Evolutionary conservation across 495 filamentous ascomycete species (phyloP).

Genomic region (Saxophila tyrrhenica): DNA sequence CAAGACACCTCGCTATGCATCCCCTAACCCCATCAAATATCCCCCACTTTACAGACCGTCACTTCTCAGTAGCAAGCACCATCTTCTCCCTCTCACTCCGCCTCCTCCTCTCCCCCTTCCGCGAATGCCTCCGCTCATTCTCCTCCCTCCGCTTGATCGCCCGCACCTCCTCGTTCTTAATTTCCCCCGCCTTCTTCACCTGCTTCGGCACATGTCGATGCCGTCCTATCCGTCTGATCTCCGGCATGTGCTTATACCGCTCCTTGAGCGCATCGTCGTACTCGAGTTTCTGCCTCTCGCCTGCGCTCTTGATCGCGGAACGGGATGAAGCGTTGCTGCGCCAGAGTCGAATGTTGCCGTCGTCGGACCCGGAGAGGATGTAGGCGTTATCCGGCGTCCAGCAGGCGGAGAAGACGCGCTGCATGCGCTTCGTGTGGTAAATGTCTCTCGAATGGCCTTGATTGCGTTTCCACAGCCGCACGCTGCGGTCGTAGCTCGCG

Average conservation of each 20-base stretch:
- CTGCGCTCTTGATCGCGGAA: conserved; percentile 71
- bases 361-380: conserved; percentile 74
- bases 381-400: conserved; percentile 87
- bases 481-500: conserved; percentile 73
- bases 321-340: conserved; percentile 76
- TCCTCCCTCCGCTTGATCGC: conserved; percentile 83
- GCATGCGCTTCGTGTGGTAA: conserved; percentile 97
- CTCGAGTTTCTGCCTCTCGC: conserved; percentile 76
- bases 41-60: too few species aligned
- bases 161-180: conserved; percentile 81
- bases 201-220: conserved; percentile 88
- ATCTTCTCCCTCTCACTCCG: conserved; percentile 86
- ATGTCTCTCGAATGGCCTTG: conserved; percentile 80
- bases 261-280: conserved; percentile 79
- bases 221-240: conserved; percentile 78
- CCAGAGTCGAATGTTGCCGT: conserved; percentile 92
- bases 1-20: too few species aligned
- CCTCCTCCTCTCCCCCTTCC: conserved; percentile 62
- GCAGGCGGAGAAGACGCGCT: conserved; percentile 75
- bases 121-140: conserved; percentile 84
- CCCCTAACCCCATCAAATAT: too few species aligned
- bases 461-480: conserved; percentile 69
- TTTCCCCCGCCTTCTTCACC: conserved; percentile 95
- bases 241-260: conserved; percentile 88
- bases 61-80: conserved; percentile 68